Evolutionary conservation across 805 yeast genomes (phyloP), one percentile per base, ranked within the genome.

Genomic region (Diddensiella transvaalensis): DNA sequence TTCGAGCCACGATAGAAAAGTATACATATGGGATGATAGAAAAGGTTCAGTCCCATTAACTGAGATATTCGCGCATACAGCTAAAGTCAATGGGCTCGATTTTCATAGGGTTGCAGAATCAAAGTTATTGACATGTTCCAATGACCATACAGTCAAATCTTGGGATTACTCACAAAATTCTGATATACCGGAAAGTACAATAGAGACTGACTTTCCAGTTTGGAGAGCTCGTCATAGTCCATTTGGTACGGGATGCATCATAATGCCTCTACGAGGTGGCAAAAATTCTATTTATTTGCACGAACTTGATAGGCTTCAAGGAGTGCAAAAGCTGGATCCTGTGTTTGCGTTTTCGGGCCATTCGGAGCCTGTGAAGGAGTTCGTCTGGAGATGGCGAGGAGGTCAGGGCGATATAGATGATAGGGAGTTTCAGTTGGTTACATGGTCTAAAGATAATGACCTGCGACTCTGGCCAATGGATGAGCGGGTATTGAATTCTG

Each of bases 401-500:
- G 63, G 71, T 2, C 70, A 71, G 39, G 62, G 72, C 1, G 64
- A 60, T 0, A 58, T 76, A 11, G 83, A 82, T 56, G 88, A 87
- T 68, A 72, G 91, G 47, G 96, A 90, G 50, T 93, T 79, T 61
- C 98, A 93, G 64, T 65, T 93, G 43, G 91, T 93, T 1, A 87
- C 98, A 0, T 91, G 98, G 97, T 83, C 95, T 1, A 82, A 86
- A 44, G 98, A 93, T 62, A 79, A 82, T 56, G 95, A 87, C 61
- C 69, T 93, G 50, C 73, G 90, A 51, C 67, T 90, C 42, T 91
- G 97, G 97, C 85, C 88, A 0, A 65, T 80, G 15, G 62, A 71
- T 13, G 77, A 77, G 2, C 70, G 70, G 4, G 62, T 76, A 15
- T 75, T 82, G 54, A 73, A 70, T 4, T 70, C 70, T 33, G 72